Base-by-base conservation (phyloP, 192 early-diverging fungal species). In the Pilaira anomala region DNA sequence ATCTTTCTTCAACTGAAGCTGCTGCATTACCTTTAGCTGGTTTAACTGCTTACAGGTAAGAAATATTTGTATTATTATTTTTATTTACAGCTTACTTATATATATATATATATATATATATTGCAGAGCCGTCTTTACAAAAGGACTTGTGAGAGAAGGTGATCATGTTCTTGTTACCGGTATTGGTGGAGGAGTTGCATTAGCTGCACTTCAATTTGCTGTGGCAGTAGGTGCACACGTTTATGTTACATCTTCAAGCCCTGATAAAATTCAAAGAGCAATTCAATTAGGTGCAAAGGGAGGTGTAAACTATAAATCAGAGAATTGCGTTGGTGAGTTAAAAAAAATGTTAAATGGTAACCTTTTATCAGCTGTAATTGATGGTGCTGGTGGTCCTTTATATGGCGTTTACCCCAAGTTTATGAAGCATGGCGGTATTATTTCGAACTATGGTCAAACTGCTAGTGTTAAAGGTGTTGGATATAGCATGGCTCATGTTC, bases 131-230 rank as follows among this genome's bases (percentile, higher is more conserved):
- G 66, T 78, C 0, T 79, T 90, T 42, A 83, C 87, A 14, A 80
- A 86, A 44, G 89, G 76, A 0, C 45, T 80, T 30, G 78, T 87
- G 24, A 57, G 67, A 26, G 48, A 69, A 11, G 85, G 82, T 7
- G 69, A 80, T 14, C 76, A 76, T 46, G 85, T 90, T 11, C 65
- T 90, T 1, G 80, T 90, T 25, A 82, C 88, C 24, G 89, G 88
- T 42, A 90, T 91, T 68, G 89, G 89, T 25, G 89, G 89, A 46
- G 89, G 88, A 33, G 86, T 88, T 42, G 88, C 88, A 0, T 58
- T 89, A 16, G 77, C 79, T 66, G 86, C 85, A 7, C 53, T 91
- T 40, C 78, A 85, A 51, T 88, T 91, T 66, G 77, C 79, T 19
- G 73, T 89, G 12, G 81, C 85, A 13, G 73, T 70, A 9, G 89